Evolutionary conservation across 192 early-diverging fungal species (phyloP).

Genomic region (Coemansia sp.): DNA sequence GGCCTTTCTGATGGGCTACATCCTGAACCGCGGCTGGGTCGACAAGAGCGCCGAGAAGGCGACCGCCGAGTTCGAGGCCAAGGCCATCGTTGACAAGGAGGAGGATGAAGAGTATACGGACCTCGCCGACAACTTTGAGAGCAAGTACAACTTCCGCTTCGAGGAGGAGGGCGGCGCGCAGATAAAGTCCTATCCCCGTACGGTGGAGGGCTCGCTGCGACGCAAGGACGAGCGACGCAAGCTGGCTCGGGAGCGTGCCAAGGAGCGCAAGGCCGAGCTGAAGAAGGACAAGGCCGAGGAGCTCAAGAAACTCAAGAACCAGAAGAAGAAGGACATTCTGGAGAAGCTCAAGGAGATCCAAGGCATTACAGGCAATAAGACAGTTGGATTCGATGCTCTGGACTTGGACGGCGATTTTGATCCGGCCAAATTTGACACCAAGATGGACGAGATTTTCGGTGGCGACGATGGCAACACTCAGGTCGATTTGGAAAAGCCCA

Average conservation of each 20-base stretch:
- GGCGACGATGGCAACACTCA: conserved; percentile 10
- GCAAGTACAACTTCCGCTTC: conserved; percentile 90
- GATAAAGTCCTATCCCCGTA: conserved; percentile 78
- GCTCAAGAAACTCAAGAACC: conserved; percentile 87
- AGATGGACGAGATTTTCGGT: conserved; percentile 79
- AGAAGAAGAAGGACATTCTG: conserved; percentile 86
- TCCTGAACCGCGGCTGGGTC: conserved; percentile 94
- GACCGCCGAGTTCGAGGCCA: conserved; percentile 66
- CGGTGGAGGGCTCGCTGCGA: conserved; percentile 79
- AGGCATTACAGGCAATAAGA: conserved; percentile 75
- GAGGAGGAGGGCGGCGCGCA: conserved; percentile 77
- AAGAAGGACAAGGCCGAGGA: conserved; percentile 76
- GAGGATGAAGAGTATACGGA: conserved; percentile 81
- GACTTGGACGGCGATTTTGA: conserved; percentile 95
- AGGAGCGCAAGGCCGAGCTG: conserved; percentile 72
- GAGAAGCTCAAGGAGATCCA: conserved; percentile 82
- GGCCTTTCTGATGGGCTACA: conserved; percentile 85
- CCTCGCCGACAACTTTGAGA: conserved; percentile 84
- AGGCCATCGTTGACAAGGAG: conserved; percentile 66
- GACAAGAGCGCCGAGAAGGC: conserved; percentile 68
- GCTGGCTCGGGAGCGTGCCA: conserved; percentile 65
- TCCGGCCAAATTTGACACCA: conserved; percentile 76
- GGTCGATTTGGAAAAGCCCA: conserved; percentile 73
- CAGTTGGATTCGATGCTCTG: conserved; percentile 70
- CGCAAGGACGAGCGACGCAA: conserved; percentile 81